These are phyloP conservation scores for Dimargaris cristalligena DNA, from an alignment of 192 early-diverging fungal genomes.

Conservation along the genomic window DNA sequence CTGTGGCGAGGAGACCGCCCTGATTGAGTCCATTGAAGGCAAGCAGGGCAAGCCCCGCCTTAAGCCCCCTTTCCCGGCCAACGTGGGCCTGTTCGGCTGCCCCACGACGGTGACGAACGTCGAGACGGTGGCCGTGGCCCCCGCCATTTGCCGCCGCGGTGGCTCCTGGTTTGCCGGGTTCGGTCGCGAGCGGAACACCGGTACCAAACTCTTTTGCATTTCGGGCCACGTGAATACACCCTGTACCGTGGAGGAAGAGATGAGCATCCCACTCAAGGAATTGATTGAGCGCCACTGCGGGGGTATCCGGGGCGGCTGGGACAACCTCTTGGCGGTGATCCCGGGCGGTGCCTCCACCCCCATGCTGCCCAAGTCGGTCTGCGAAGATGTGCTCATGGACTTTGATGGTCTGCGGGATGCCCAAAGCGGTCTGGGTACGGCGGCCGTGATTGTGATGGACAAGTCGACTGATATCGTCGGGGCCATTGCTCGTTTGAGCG, in stretches of 20 bases:
- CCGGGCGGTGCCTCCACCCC: conserved; percentile 95
- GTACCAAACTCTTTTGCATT: conserved; percentile 95
- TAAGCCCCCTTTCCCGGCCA: conserved; percentile 98
- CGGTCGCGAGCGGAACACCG: conserved; percentile 81
- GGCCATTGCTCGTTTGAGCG: conserved; percentile 79
- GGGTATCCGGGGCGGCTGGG: conserved; percentile 95
- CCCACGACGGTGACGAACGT: conserved; percentile 99
- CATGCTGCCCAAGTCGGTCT: conserved; percentile 64
- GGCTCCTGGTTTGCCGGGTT: conserved; percentile 88
- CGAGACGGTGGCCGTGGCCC: conserved; percentile 96
- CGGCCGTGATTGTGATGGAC: conserved; percentile 97
- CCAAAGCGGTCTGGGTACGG: conserved; percentile 87
- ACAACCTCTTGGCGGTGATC: conserved; percentile 92
- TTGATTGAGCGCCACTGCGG: conserved; percentile 89
- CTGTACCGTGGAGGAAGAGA: conserved; percentile 95
- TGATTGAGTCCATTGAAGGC: conserved; percentile 83
- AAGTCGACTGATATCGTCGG: conserved; percentile 89
- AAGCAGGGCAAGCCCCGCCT: conserved; percentile 97
- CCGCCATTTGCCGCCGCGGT: conserved; percentile 80
- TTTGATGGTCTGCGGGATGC: conserved; percentile 93
- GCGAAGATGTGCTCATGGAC: conserved; percentile 92
- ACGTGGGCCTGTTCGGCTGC: conserved; percentile 95
- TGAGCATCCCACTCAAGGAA: conserved; percentile 90
- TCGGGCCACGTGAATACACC: conserved; percentile 97
- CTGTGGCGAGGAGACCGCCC: conserved; percentile 88